Evolutionary conservation across 169 alveolate species (phyloP).

Genomic region (Cryptosporidium xiaoi): DNA sequence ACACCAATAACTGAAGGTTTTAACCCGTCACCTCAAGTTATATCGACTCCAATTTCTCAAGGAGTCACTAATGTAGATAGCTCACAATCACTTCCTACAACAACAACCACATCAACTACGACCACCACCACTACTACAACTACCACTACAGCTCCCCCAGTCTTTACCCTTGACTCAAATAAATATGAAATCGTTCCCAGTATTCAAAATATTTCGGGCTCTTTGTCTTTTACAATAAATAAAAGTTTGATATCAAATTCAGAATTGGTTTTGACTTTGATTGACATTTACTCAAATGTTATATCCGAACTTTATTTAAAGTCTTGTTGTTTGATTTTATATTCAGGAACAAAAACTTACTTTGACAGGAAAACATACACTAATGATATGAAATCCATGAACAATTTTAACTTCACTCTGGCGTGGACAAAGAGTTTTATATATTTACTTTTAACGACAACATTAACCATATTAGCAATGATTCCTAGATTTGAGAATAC

Average conservation of each 20-base stretch:
- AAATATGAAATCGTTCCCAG: constrained; percentile 67
- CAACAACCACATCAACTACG: constrained; percentile 48
- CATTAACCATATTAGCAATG: constrained; percentile 32
- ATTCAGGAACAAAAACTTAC: constrained; percentile 22
- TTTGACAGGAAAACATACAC: constrained; percentile 30
- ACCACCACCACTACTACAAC: constrained; percentile 61
- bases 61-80: constrained; percentile 38
- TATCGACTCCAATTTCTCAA: constrained; percentile 43
- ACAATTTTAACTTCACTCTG: constrained; percentile 10
- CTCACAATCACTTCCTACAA: constrained; percentile 62
- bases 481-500: constrained; percentile 32
- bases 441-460: constrained; percentile 27
- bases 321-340: constrained; percentile 34
- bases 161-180: background rate
- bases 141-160: constrained; percentile 69
- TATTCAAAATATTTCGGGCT: constrained; percentile 56
- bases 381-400: constrained; percentile 9
- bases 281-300: background rate
- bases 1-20: constrained; percentile 20
- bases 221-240: constrained; percentile 35
- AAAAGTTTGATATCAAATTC: background rate
- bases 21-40: constrained; percentile 42
- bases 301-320: constrained; percentile 12
- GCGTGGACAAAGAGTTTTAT: constrained; percentile 69
- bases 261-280: background rate